Evolutionary conservation across 2,329 filamentous ascomycete species (phyloP).

Genomic region (Aspergillus carbonarius): DNA sequence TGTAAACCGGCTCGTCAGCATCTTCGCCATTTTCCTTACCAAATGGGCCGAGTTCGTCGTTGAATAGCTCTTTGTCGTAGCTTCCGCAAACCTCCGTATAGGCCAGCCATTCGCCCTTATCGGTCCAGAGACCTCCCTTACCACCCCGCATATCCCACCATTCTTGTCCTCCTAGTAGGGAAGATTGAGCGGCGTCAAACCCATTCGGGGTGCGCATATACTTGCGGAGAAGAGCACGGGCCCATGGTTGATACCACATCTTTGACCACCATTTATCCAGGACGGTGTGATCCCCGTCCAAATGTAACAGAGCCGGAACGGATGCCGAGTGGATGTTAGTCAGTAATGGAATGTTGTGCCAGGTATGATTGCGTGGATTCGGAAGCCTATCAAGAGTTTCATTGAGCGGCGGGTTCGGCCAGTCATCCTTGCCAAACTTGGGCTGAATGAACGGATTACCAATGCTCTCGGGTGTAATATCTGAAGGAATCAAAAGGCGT

Average conservation of each 20-base stretch:
- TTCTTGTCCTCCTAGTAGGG: slow-evolving; percentile 47
- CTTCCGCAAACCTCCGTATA: slow-evolving; percentile 51
- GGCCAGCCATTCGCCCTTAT: slow-evolving; percentile 48
- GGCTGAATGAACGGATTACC: slow-evolving; percentile 37
- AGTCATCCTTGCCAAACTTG: slow-evolving; percentile 26
- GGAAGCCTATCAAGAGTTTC: slow-evolving; percentile 46
- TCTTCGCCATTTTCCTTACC: slow-evolving; percentile 35
- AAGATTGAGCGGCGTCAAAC: slow-evolving; percentile 43
- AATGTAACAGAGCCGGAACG: slow-evolving; percentile 47
- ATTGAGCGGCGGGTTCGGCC: slow-evolving; percentile 34
- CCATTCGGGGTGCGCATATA: slow-evolving; percentile 48
- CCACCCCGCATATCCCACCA: slow-evolving; percentile 54
- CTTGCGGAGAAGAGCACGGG: slow-evolving; percentile 51
- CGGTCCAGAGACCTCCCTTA: slow-evolving; percentile 56
- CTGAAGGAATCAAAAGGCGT: slow-evolving; percentile 40
- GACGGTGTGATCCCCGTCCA: slow-evolving; percentile 37
- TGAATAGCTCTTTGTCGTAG: slow-evolving; percentile 48
- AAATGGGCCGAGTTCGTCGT: slow-evolving; percentile 47
- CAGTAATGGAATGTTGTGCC: slow-evolving; percentile 45
- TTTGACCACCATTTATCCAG: slow-evolving; percentile 42
- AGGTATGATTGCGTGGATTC: slow-evolving; percentile 38
- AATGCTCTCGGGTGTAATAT: slow-evolving; percentile 32
- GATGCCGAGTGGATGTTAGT: slow-evolving; percentile 51
- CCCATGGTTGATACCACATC: slow-evolving; percentile 52
- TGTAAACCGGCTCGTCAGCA: slow-evolving; percentile 36